phyloP scores from a whole-genome alignment of 2,329 filamentous ascomycete genomes.

The Nemania sp. region DNA sequence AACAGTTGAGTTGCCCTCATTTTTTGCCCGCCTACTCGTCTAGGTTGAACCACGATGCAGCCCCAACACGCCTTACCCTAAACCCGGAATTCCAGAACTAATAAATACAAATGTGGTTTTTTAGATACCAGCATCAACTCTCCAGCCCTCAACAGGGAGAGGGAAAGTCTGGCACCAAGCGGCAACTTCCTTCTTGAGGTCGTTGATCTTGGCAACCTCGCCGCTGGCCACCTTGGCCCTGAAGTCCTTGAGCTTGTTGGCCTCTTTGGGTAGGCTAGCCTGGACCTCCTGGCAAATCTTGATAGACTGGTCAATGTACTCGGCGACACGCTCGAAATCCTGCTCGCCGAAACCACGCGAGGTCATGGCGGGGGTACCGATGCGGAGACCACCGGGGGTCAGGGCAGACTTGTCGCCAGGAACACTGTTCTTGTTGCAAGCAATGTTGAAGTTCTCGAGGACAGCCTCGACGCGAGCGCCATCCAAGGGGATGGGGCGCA shows the following conservation, averaged over 20 bases:
- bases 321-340: conserved; percentile 90
- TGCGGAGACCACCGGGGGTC: conserved; percentile 93
- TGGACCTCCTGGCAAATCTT: conserved; percentile 92
- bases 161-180: conserved; percentile 91
- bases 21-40: conserved; percentile 40
- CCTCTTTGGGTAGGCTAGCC: conserved; percentile 87
- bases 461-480: conserved; percentile 96
- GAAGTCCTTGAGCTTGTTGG: conserved; percentile 99
- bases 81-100: conserved; percentile 26
- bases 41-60: conserved; percentile 50
- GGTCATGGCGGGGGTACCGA: conserved; percentile 98
- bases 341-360: conserved; percentile 91
- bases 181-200: conserved; percentile 88
- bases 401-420: conserved; percentile 97
- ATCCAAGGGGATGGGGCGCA: conserved; percentile 87
- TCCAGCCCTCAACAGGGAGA: conserved; percentile 84
- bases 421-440: conserved; percentile 99
- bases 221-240: conserved; percentile 88
- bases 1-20: conserved; percentile 51
- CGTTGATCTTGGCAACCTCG: conserved; percentile 83
- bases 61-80: conserved; percentile 35
- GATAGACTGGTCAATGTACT: conserved; percentile 90
- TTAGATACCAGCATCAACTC: conserved; percentile 70
- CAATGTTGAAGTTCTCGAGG: conserved; percentile 97
- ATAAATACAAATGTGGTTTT: conserved; percentile 17